These are phyloP conservation scores for Zygosaccharomyces pseudobailii DNA, from an alignment of 1,139 yeast genomes.

Conservation along the genomic window DNA sequence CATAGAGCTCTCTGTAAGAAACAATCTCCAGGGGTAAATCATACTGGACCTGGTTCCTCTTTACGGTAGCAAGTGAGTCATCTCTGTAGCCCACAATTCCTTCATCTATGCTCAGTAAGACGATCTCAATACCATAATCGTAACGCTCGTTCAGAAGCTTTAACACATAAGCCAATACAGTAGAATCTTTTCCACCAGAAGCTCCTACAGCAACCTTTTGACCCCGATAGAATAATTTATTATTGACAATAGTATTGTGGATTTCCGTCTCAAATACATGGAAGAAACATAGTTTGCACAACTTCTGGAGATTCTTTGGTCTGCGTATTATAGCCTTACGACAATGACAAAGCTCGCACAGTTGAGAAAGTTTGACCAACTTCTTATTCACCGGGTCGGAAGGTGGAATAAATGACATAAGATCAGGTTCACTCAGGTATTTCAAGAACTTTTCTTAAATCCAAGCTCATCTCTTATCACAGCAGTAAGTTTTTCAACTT, in stretches of 20 bases:
- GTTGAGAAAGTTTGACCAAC: slow-evolving; percentile 40
- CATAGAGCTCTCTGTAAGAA: slow-evolving; percentile 80
- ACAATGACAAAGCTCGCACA: slow-evolving; percentile 82
- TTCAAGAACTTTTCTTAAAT: not conserved
- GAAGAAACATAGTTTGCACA: slow-evolving; percentile 91
- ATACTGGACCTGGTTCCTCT: slow-evolving; percentile 85
- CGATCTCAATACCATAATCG: slow-evolving; percentile 78
- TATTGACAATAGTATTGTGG: slow-evolving; percentile 76
- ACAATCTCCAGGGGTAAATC: slow-evolving; percentile 84
- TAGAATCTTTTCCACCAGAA: slow-evolving; percentile 97
- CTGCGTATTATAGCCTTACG: slow-evolving; percentile 84
- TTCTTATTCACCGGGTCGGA: slow-evolving; percentile 32
- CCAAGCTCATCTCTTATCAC: not conserved
- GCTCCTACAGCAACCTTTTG: slow-evolving; percentile 96
- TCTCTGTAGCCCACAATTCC: slow-evolving; percentile 97
- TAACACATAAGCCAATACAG: slow-evolving; percentile 85
- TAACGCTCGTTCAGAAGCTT: slow-evolving; percentile 85
- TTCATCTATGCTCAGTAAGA: slow-evolving; percentile 85
- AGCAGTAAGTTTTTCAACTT: not conserved
- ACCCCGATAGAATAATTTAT: slow-evolving; percentile 67
- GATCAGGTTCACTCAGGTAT: not conserved
- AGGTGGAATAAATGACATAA: slow-evolving; percentile 30
- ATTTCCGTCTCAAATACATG: slow-evolving; percentile 92
- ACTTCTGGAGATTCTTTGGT: slow-evolving; percentile 85
- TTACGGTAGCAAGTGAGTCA: slow-evolving; percentile 94